phyloP scores from a whole-genome alignment of 306 rosid species.

The Albizia julibrissin region DNA sequence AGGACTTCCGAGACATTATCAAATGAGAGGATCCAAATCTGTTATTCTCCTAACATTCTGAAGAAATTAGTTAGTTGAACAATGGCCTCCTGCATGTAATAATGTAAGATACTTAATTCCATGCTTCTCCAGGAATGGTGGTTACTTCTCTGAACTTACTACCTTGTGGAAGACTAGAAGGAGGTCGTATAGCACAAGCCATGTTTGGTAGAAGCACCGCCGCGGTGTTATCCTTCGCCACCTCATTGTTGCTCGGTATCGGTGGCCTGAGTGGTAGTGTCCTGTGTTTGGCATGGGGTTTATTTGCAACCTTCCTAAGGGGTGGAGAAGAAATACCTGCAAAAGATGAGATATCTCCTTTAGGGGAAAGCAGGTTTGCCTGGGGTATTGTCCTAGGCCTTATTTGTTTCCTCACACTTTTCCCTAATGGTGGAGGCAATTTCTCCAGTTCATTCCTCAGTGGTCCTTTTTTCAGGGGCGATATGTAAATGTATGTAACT shows the following conservation, averaged over 20 bases:
- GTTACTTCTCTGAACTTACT: conserved; percentile 89
- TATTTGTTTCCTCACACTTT: conserved; percentile 80
- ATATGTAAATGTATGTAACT: conserved; percentile 36
- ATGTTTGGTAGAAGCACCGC: conserved; percentile 86
- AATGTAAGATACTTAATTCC: background rate
- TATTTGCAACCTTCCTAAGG: conserved; percentile 86
- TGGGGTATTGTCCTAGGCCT: conserved; percentile 91
- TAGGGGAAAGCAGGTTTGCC: conserved; percentile 74
- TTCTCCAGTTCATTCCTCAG: conserved; percentile 69
- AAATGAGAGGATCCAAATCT: background rate
- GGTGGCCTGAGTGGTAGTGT: conserved; percentile 96
- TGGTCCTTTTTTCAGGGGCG: conserved; percentile 81
- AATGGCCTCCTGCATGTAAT: background rate
- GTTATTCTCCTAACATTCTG: background rate
- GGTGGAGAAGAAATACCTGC: conserved; percentile 94
- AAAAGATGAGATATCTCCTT: conserved; percentile 75
- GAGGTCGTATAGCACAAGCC: conserved; percentile 95
- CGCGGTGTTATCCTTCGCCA: conserved; percentile 64
- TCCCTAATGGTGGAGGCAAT: conserved; percentile 91
- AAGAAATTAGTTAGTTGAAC: background rate
- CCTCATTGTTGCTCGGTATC: conserved; percentile 76
- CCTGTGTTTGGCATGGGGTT: conserved; percentile 92
- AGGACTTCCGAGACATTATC: background rate
- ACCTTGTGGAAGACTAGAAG: conserved; percentile 90
- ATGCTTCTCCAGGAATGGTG: conserved; percentile 82